Percentiles rank a stretch among this genome's conserved stretches.
Evolutionary conservation across 805 yeast genomes (phyloP).

Genomic region (Lachancea mirantina): DNA sequence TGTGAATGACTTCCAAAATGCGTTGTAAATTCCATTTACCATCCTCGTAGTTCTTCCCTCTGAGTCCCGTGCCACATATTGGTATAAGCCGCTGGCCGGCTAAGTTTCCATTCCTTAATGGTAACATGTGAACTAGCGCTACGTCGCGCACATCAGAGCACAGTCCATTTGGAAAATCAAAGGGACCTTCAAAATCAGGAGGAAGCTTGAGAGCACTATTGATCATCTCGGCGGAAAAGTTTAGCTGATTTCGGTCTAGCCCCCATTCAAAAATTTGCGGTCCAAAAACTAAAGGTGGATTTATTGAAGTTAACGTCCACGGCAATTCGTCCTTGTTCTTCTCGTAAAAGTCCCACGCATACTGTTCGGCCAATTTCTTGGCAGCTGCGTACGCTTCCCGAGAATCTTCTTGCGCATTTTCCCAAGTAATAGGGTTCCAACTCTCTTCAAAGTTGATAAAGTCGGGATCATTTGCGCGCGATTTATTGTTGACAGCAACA

Average conservation of each 20-base stretch:
- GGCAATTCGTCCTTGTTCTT: slow-evolving; percentile 29
- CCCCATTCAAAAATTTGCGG: slow-evolving; percentile 47
- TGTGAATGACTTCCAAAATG: slow-evolving; percentile 28
- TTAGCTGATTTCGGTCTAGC: slow-evolving; percentile 34
- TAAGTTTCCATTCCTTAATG: slow-evolving; percentile 36
- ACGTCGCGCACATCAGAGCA: slow-evolving; percentile 57
- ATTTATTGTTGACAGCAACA: slow-evolving; percentile 38
- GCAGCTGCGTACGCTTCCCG: slow-evolving; percentile 48
- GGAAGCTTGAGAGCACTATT: slow-evolving; percentile 24
- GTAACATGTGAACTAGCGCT: slow-evolving; percentile 48
- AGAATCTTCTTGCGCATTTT: slow-evolving; percentile 34
- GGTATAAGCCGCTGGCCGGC: slow-evolving; percentile 32
- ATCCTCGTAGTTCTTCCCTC: slow-evolving; percentile 18
- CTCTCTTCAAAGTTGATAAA: slow-evolving; percentile 37
- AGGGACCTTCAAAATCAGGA: slow-evolving; percentile 17
- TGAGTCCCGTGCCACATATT: slow-evolving; percentile 15
- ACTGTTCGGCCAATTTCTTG: slow-evolving; percentile 52
- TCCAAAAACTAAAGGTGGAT: slow-evolving; percentile 54
- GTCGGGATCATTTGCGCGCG: slow-evolving; percentile 31
- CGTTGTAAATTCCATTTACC: slow-evolving; percentile 25
- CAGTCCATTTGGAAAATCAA: slow-evolving; percentile 21
- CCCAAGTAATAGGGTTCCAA: slow-evolving; percentile 52
- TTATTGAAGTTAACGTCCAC: slow-evolving; percentile 42
- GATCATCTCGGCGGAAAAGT: slow-evolving; percentile 38
- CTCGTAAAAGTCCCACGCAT: slow-evolving; percentile 50